Conservation (phyloP, 73 alveolate genomes). For the Tetrahymena elliotti region DNA sequence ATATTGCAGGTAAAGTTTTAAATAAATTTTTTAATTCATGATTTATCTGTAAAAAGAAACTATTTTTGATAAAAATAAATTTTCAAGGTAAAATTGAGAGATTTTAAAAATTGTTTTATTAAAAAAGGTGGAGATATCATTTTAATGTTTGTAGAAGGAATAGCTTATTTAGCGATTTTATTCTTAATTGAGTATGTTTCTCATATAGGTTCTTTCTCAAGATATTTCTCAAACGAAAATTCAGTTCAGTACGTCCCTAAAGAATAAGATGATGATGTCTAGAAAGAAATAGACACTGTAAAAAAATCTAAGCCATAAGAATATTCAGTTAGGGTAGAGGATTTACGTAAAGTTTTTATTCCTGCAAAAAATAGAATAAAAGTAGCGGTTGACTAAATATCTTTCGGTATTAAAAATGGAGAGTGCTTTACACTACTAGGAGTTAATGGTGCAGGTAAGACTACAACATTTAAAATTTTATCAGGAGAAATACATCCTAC, state of each 20-base stretch:
- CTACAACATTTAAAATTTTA: conserved; percentile 92
- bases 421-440: conserved; percentile 97
- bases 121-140: conserved; percentile 40
- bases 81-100: not conserved
- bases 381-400: conserved; percentile 84
- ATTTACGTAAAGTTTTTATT: conserved; percentile 55
- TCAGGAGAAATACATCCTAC: conserved; percentile 88
- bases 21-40: no score
- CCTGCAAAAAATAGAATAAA: conserved; percentile 26
- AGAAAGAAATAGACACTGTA: conserved; percentile 18
- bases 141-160: conserved; percentile 11
- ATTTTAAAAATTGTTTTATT: no score
- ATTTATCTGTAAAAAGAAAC: no score
- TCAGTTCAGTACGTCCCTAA: conserved; percentile 3
- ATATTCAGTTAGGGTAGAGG: conserved; percentile 40
- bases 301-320: conserved; percentile 36
- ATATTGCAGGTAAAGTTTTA: conserved; percentile 40
- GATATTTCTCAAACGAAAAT: conserved; percentile 2
- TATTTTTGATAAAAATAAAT: no score
- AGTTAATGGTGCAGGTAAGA: conserved; percentile 98
- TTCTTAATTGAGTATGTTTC: conserved; percentile 31
- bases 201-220: conserved; percentile 23
- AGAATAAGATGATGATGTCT: conserved; percentile 45
- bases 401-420: conserved; percentile 89
- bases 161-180: conserved; percentile 10